These are phyloP conservation scores for Talaromyces liani DNA, from an alignment of 495 filamentous ascomycete genomes.

Conservation along the genomic window DNA sequence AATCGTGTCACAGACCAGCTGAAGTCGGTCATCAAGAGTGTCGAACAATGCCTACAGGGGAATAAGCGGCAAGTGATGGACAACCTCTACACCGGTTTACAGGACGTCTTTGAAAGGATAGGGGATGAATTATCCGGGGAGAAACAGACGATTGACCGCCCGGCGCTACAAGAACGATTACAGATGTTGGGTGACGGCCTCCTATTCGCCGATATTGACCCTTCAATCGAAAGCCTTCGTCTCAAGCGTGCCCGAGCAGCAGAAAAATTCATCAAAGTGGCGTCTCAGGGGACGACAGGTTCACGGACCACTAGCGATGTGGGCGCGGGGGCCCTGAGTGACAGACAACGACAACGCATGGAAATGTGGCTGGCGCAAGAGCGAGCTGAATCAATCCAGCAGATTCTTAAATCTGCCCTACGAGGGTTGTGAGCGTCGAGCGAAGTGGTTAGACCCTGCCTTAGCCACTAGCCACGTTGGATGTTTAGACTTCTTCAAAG, in stretches of 20 bases:
- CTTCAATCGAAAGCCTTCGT: slow-evolving; percentile 33
- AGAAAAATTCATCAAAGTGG: slow-evolving; percentile 28
- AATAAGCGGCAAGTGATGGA: slow-evolving; percentile 35
- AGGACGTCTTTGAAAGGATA: slow-evolving; percentile 30
- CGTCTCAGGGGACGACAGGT: slow-evolving; percentile 13
- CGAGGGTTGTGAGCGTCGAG: slow-evolving; percentile 9
- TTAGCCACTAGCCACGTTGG: not conserved
- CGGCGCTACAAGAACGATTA: slow-evolving; percentile 20
- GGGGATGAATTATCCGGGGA: slow-evolving; percentile 16
- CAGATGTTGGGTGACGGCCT: slow-evolving; percentile 21
- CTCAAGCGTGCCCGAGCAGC: slow-evolving; percentile 32
- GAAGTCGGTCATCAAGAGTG: slow-evolving; percentile 20
- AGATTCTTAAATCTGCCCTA: slow-evolving; percentile 31
- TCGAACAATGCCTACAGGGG: slow-evolving; percentile 26
- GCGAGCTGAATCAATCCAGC: slow-evolving; percentile 29
- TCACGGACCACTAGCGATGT: slow-evolving; percentile 10
- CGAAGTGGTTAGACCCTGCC: not conserved
- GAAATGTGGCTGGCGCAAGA: slow-evolving; percentile 27
- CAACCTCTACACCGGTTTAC: slow-evolving; percentile 36
- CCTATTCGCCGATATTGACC: slow-evolving; percentile 27
- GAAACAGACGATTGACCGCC: slow-evolving; percentile 15
- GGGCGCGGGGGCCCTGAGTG: slow-evolving; percentile 14
- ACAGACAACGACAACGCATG: slow-evolving; percentile 15
- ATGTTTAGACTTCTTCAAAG: not conserved
- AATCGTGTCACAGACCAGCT: slow-evolving; percentile 26